Conservation (phyloP, 768 basidiomycete genomes). For the Lentinula edodes region DNA sequence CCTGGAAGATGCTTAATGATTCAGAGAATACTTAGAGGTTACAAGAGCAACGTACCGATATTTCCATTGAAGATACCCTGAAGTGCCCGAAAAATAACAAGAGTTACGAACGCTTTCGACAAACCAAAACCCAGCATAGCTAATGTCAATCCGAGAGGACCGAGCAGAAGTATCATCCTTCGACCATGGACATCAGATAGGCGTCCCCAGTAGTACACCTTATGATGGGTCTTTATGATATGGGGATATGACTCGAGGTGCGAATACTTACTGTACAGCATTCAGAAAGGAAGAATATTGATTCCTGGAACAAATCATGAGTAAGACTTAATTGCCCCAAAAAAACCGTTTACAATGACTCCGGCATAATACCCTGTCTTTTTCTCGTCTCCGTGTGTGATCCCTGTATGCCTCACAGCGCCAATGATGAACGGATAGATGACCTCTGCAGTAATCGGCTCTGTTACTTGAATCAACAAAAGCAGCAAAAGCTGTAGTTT, state of each 20-base stretch:
- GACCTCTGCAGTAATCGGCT: conserved; percentile 24
- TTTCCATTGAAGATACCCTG: conserved; percentile 28
- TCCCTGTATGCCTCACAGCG: conserved; percentile 10
- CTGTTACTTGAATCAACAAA: conserved; percentile 27
- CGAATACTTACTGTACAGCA: conserved; percentile 9
- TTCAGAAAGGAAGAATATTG: conserved; percentile 23
- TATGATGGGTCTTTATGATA: not conserved
- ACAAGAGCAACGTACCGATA: conserved; percentile 13
- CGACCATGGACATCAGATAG: conserved; percentile 25
- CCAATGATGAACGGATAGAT: conserved; percentile 18
- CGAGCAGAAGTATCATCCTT: conserved; percentile 22
- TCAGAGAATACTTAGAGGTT: not conserved
- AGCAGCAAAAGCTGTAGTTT: conserved; percentile 32
- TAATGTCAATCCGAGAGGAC: conserved; percentile 22
- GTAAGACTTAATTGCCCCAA: not conserved
- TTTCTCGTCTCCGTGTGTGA: conserved; percentile 13
- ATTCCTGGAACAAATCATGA: conserved; percentile 15
- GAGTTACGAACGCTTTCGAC: conserved; percentile 18
- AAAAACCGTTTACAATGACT: conserved; percentile 9
- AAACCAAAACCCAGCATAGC: conserved; percentile 24
- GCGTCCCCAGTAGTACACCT: conserved; percentile 22
- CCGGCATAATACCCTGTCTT: conserved; percentile 18
- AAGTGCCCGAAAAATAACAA: conserved; percentile 18
- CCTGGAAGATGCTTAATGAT: conserved; percentile 2
- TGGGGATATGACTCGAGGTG: not conserved